Evolutionary conservation across 2,329 filamentous ascomycete genomes (phyloP).

Genomic region (Achaetomium macrosporum): DNA sequence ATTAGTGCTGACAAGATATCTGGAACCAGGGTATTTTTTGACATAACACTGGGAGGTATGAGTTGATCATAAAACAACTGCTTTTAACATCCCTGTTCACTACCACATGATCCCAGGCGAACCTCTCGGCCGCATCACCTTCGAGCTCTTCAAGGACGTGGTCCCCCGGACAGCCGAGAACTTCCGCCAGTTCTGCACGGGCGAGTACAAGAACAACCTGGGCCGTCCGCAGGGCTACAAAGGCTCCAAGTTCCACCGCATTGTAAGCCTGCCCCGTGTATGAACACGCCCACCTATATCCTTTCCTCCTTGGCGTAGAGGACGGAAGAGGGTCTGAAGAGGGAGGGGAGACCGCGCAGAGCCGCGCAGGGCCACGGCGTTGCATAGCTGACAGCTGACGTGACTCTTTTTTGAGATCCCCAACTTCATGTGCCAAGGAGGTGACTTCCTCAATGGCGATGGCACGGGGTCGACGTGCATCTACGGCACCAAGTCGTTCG

Average conservation of each 20-base stretch:
- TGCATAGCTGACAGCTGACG: not conserved
- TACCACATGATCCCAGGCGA: slow-evolving; percentile 52
- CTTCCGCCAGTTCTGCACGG: slow-evolving; percentile 95
- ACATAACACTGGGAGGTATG: slow-evolving; percentile 63
- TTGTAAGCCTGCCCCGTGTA: slow-evolving; percentile 54
- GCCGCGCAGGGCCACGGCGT: too few relatives aligned
- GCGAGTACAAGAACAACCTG: slow-evolving; percentile 73
- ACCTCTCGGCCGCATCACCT: slow-evolving; percentile 77
- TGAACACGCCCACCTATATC: too few relatives aligned
- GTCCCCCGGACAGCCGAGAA: slow-evolving; percentile 90
- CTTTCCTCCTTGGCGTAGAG: too few relatives aligned
- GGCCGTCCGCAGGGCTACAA: slow-evolving; percentile 90
- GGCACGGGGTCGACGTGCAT: slow-evolving; percentile 85
- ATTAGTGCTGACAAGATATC: slow-evolving; percentile 13
- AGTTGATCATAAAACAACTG: not conserved
- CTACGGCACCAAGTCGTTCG: slow-evolving; percentile 77
- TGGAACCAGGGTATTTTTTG: slow-evolving; percentile 29
- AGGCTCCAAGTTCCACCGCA: slow-evolving; percentile 86
- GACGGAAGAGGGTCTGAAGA: too few relatives aligned
- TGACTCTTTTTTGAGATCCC: slow-evolving; percentile 67
- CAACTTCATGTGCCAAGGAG: slow-evolving; percentile 96
- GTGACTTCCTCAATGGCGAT: slow-evolving; percentile 90
- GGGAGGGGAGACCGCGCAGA: too few relatives aligned
- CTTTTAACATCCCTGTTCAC: not conserved
- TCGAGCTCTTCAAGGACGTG: slow-evolving; percentile 81